Conservation (phyloP, 2,329 filamentous ascomycete genomes). For the Aspergillus candidus region DNA sequence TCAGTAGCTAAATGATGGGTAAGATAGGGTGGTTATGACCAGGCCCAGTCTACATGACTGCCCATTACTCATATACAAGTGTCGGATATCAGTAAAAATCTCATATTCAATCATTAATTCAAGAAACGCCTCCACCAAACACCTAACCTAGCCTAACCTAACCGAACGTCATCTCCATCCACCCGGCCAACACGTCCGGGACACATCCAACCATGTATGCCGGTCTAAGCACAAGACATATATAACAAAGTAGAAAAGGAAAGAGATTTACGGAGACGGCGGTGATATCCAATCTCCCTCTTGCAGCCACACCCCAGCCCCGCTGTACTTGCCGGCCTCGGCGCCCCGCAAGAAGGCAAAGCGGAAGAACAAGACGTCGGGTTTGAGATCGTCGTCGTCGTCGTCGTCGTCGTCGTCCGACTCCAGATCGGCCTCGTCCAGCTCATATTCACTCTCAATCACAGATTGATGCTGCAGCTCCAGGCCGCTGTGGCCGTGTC, state of each 20-base stretch:
- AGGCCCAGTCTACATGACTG: no score
- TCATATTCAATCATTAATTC: no score
- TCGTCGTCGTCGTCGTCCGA: slow-evolving; percentile 14
- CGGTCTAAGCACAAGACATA: slow-evolving; percentile 1
- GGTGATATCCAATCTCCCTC: slow-evolving; percentile 33
- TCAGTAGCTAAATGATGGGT: no score
- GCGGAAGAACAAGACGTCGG: slow-evolving; percentile 42
- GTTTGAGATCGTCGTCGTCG: slow-evolving; percentile 23
- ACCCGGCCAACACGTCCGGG: not conserved
- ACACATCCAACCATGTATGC: not conserved
- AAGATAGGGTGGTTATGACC: no score
- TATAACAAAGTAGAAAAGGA: not conserved
- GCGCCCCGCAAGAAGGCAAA: slow-evolving; percentile 42
- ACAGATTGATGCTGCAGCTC: slow-evolving; percentile 24
- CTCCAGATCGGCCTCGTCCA: slow-evolving; percentile 3
- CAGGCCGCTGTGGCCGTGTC: slow-evolving; percentile 36
- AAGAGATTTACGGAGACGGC: slow-evolving; percentile 14
- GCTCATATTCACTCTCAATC: slow-evolving; percentile 18
- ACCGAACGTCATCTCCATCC: no score
- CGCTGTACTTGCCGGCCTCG: slow-evolving; percentile 34
- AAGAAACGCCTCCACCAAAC: no score
- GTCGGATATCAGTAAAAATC: no score
- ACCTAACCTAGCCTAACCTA: no score
- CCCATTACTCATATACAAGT: no score
- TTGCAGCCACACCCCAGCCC: slow-evolving; percentile 35